These are phyloP conservation scores for Vanrija sp. DNA, from an alignment of 1,284 basidiomycete genomes.

Conservation along the genomic window DNA sequence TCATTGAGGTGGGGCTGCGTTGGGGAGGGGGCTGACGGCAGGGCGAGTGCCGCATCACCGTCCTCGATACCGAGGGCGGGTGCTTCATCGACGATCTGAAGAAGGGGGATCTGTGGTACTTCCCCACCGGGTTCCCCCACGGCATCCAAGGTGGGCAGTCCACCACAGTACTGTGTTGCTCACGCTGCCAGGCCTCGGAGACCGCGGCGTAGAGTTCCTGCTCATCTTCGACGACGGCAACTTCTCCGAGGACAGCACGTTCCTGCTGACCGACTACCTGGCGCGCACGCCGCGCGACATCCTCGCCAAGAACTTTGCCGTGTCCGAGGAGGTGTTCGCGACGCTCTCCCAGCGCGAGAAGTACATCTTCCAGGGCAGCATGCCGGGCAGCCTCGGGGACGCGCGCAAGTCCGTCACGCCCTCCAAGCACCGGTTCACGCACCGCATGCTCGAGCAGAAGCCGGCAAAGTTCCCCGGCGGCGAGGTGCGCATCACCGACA, in stretches of 20 bases:
- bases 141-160: constrained; percentile 63
- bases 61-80: constrained; percentile 59
- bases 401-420: constrained; percentile 10
- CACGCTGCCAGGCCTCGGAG: constrained; percentile 13
- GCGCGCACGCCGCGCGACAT: constrained; percentile 61
- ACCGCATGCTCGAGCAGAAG: constrained; percentile 46
- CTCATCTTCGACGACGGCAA: constrained; percentile 61
- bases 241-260: constrained; percentile 65
- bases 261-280: constrained; percentile 55
- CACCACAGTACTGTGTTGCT: constrained; percentile 21
- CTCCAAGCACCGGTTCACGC: constrained; percentile 14
- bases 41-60: constrained; percentile 62
- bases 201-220: constrained; percentile 63
- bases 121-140: constrained; percentile 58
- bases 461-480: constrained; percentile 55
- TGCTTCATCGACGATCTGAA: constrained; percentile 54
- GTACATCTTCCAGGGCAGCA: constrained; percentile 61
- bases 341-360: constrained; percentile 49
- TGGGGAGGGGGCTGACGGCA: constrained; percentile 29
- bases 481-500: constrained; percentile 61
- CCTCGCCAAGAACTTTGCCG: constrained; percentile 66
- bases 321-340: constrained; percentile 56
- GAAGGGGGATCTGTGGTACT: constrained; percentile 59
- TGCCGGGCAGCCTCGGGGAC: constrained; percentile 9
- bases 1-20: constrained; percentile 24